Base-by-base conservation (phyloP, 108 stramenopile genomes). In the Stephanodiscus minutulus region DNA sequence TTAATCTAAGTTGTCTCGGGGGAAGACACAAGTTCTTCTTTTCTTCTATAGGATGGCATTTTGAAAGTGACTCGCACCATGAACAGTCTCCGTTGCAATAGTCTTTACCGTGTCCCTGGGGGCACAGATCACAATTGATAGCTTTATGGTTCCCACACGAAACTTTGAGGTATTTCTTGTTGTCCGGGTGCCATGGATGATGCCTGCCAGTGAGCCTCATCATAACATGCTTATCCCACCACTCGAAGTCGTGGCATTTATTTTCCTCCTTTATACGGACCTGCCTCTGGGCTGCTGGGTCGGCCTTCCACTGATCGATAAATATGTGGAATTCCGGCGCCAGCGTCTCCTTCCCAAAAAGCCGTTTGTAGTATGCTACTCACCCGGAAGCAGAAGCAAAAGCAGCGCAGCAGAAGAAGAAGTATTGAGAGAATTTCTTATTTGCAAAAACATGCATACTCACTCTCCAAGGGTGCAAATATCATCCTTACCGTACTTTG, bases 221-320 rank as follows among this genome's bases (percentile, higher is more conserved):
- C n/a, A 64, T 37, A 6, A 84, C 83, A 70, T 84, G 65, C 37
- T 73, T 78, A 59, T 81, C 80, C 56, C 53, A 84, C 83, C 83
- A 84, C 24, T 81, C 83, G 56, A 81, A 81, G 64, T 81, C 76
- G 24, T 78, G 70, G 36, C 83, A 84, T 29, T 69, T 58, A 70
- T 84, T 84, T 47, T 81, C 65, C 48, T 77, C 49, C 60, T 68
- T 66, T 17, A 77, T 43, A 5, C 41, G 50, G 7, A 73, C 68
- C 35, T 84, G 83, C 53, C 73, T 72, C 64, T 68, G 66, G 22
- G 76, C 74, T 15, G 33, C 66, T 15, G 75, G 76, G 60, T 84
- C 83, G 1, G 50, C 61, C 50, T 79, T 72, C 79, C 77, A 67
- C 3, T 81, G 76, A 66, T 81, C 71, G 15, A 77, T 60, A 18